These are phyloP conservation scores for Coccomyxa sp. DNA, from an alignment of 139 green algal species.

Conservation along the genomic window DNA sequence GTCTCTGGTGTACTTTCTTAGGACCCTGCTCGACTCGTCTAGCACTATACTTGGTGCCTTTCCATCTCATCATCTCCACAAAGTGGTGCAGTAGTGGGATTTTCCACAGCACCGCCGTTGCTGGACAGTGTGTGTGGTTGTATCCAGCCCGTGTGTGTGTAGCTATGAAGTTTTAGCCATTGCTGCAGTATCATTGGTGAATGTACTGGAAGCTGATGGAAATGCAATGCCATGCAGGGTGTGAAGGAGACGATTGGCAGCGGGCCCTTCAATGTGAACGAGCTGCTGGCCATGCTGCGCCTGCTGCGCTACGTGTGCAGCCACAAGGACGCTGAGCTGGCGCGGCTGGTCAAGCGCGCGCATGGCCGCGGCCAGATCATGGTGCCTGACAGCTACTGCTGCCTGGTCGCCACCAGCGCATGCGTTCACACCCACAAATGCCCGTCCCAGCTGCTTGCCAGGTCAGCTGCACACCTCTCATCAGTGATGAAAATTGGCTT, in stretches of 20 bases:
- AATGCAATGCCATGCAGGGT: slow-evolving; percentile 11
- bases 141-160: too few species aligned
- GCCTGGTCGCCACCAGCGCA: slow-evolving; percentile 22
- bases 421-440: slow-evolving; percentile 14
- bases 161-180: too few species aligned
- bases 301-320: slow-evolving; percentile 32
- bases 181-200: background rate
- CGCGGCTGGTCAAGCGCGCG: background rate
- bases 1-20: too few species aligned
- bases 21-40: too few species aligned
- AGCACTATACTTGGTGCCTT: too few species aligned
- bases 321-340: background rate
- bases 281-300: slow-evolving; percentile 39
- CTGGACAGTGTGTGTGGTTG: too few species aligned
- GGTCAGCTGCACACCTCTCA: too few species aligned
- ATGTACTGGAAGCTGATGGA: background rate
- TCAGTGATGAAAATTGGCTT: too few species aligned
- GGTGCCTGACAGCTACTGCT: slow-evolving; percentile 28
- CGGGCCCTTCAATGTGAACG: slow-evolving; percentile 46
- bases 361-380: slow-evolving; percentile 9
- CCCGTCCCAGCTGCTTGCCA: slow-evolving; percentile 6
- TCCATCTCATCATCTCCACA: too few species aligned
- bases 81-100: too few species aligned
- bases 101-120: too few species aligned
- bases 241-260: slow-evolving; percentile 9